Conservation (phyloP, 257 asterid species). For the Solanum bulbocastanum region DNA sequence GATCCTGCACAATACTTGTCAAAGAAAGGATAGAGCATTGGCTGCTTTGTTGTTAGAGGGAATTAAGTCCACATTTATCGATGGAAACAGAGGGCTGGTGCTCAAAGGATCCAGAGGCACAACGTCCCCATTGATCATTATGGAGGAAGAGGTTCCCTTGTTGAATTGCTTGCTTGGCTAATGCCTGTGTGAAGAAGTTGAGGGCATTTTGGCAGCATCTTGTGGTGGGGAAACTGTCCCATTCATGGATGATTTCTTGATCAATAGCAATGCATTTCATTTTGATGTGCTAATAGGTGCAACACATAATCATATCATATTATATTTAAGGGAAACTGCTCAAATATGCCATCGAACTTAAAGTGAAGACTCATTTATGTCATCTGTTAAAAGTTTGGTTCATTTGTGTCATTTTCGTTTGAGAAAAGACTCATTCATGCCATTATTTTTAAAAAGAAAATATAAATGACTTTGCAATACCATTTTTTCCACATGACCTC, state of each 20-base stretch:
- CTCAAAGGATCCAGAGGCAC: constrained; percentile 19
- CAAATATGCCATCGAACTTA: too few species aligned
- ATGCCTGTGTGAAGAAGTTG: constrained; percentile 27
- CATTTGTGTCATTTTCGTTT: too few species aligned
- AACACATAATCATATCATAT: too few species aligned
- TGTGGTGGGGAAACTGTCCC: constrained; percentile 40
- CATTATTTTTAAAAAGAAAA: too few species aligned
- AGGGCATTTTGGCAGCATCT: constrained; percentile 59
- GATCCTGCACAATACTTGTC: neutral
- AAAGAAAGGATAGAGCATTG: constrained; percentile 28
- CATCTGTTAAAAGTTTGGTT: too few species aligned
- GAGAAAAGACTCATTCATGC: too few species aligned
- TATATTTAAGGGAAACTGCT: too few species aligned
- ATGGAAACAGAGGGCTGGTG: constrained; percentile 36
- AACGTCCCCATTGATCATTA: constrained; percentile 28
- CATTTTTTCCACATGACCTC: too few species aligned
- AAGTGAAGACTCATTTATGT: too few species aligned
- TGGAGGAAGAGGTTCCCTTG: constrained; percentile 26
- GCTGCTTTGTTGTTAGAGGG: constrained; percentile 24
- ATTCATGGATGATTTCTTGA: constrained; percentile 19
- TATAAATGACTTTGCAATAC: too few species aligned
- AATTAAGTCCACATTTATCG: constrained; percentile 32
- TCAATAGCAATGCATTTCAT: constrained; percentile 12
- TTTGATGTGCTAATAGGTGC: too few species aligned
- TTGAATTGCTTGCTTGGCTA: constrained; percentile 32